Evolutionary conservation across 129 eudicot genomes (phyloP), one percentile per base, ranked within the genome.

Genomic region (Oenanthe sinensis): DNA sequence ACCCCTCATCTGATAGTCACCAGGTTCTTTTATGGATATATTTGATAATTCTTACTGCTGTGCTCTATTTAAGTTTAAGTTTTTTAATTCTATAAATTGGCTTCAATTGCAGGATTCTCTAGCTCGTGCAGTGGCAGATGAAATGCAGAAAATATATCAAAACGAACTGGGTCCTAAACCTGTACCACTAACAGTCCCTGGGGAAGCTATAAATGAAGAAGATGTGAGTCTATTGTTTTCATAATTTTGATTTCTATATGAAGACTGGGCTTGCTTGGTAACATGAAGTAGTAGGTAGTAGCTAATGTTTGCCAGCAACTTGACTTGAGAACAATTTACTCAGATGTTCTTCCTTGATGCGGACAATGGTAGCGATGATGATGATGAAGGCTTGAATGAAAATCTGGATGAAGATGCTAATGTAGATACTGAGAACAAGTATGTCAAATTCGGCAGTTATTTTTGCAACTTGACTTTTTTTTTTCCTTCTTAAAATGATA

Each of bases 281-380:
- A n/a, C 0, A 0, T 75, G 44, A 43, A 45, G 37, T 30, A 46
- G 46, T 73, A 71, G 19, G 50, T 24, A 42, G 76, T 71, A 71
- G 52, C 76, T 43, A 43, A 42, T 43, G 10, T 9, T 40, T 74
- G 8, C 50, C 3, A 50, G 28, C 9, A 71, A 65, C 54, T 26
- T 17, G 75, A 80, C 71, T 30, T 9, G 78, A 67, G 39, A 75
- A 74, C 10, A 60, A 80, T 69, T n/a, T 62, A 48, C 78, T 75
- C 89, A 93, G 98, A 89, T 85, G 86, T 91, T 89, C 85, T 93
- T 93, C 69, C 97, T 93, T 81, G 98, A 93, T 45, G 98, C 92
- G 55, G 93, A 85, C 83, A 79, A 84, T 76, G 91, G 83, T 76
- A 87, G 75, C n/a, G n/a, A n/a, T 84, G 95, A 88, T 77, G 90